phyloP scores from a whole-genome alignment of 208 protist species.

The Acanthamoeba royreba region DNA sequence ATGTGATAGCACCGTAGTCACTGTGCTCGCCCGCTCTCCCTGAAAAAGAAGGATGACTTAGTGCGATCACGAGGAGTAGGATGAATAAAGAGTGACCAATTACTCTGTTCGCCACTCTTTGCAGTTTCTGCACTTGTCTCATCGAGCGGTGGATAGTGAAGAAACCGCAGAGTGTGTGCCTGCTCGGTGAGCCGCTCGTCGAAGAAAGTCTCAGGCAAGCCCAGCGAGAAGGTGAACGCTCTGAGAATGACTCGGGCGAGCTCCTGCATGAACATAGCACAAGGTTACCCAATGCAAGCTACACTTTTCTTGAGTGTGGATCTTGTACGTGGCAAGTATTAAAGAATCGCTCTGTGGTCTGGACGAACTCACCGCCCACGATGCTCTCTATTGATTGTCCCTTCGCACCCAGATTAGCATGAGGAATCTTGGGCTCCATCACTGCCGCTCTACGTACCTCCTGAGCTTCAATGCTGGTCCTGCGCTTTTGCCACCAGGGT shows the following conservation, averaged over 20 bases:
- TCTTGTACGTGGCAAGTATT: neutral
- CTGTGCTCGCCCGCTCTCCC: neutral
- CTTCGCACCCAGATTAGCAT: no score
- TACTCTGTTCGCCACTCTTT: neutral
- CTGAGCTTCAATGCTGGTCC: neutral
- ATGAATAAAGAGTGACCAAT: no score
- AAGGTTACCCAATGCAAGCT: no score
- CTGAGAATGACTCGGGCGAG: neutral
- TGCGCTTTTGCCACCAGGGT: neutral
- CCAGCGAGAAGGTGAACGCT: neutral
- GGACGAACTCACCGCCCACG: neutral
- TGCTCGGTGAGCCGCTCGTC: neutral
- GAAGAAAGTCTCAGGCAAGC: neutral
- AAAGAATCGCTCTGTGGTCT: neutral
- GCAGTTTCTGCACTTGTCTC: neutral
- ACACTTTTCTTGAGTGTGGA: no score
- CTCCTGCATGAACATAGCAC: neutral
- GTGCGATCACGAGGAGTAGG: neutral
- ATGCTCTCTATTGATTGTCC: neutral
- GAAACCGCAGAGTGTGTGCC: neutral
- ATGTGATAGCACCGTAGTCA: constrained; percentile 1
- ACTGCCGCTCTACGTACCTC: no score
- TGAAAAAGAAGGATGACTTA: neutral
- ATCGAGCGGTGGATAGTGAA: neutral
- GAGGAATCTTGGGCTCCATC: no score